These are phyloP conservation scores for Iberis pinnata DNA, from an alignment of 345 rosid species.

Conservation along the genomic window DNA sequence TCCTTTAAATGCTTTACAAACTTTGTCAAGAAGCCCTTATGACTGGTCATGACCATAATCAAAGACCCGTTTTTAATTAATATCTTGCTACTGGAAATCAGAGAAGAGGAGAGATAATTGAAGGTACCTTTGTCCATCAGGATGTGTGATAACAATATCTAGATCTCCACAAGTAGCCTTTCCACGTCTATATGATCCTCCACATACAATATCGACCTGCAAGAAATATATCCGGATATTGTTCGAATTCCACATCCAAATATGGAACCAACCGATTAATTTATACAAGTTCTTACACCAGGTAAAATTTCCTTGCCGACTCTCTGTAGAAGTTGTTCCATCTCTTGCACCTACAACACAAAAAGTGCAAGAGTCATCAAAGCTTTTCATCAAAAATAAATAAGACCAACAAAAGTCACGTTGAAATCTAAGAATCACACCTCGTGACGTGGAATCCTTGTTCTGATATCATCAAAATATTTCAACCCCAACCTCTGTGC, in stretches of 20 bases:
- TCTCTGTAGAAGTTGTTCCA: slow-evolving; percentile 71
- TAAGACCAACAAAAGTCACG: slow-evolving; percentile 2
- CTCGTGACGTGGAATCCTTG: slow-evolving; percentile 85
- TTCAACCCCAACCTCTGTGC: slow-evolving; percentile 80
- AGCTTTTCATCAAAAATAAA: background rate
- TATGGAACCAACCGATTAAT: slow-evolving; percentile 1
- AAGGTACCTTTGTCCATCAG: slow-evolving; percentile 73
- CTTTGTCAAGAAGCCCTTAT: slow-evolving; percentile 72
- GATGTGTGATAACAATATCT: slow-evolving; percentile 78
- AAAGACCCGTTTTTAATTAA: slow-evolving; percentile 19
- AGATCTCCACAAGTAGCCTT: slow-evolving; percentile 91
- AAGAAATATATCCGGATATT: slow-evolving; percentile 17
- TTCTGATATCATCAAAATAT: slow-evolving; percentile 79
- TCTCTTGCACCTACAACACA: slow-evolving; percentile 62
- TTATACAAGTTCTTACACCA: slow-evolving; percentile 49
- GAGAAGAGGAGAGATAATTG: slow-evolving; percentile 1
- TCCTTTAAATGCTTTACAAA: slow-evolving; percentile 69
- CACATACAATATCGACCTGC: slow-evolving; percentile 70
- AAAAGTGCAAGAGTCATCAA: slow-evolving; percentile 8
- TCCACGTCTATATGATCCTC: slow-evolving; percentile 97
- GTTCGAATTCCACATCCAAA: slow-evolving; percentile 1
- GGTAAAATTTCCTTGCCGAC: slow-evolving; percentile 64
- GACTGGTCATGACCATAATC: slow-evolving; percentile 39
- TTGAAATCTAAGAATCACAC: slow-evolving; percentile 34
- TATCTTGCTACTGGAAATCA: background rate